Evolutionary conservation across 371 early-diverging fungal genomes (phyloP), one percentile per base, ranked within the genome.

Genomic region (Funneliformis caledonium): DNA sequence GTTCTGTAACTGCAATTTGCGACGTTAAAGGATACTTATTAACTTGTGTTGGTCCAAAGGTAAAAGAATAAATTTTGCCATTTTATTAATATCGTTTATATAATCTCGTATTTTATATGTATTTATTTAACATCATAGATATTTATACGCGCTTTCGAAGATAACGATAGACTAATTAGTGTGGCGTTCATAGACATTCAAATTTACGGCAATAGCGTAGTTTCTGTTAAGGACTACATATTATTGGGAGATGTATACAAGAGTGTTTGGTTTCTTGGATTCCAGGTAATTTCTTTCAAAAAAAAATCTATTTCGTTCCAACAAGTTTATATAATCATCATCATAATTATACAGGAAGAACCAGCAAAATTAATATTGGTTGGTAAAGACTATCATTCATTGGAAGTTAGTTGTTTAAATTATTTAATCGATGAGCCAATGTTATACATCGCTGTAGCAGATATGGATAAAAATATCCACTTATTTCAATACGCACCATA

Each of bases 161-260:
- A 97, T 83, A 93, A 92, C 65, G 97, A 97, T 83, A 88, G 91
- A 14, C 84, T 99, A 56, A 92, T 91, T 7, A 98, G 98, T 73
- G 94, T 99, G 22, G 99, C 99, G 0, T 99, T 99, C 83, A 89
- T 98, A 43, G 99, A 99, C 87, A 94, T 96, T 9, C 95, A 95
- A 83, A 93, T 96, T 43, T 99, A 94, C 86, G 96, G 96, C 12
- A 95, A 92, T 11, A 92, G 93, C 72, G 88, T 98, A 59, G 85
- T 90, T 4, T 88, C 95, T 0, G 91, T 99, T 82, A 98, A 97
- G 85, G 97, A 95, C 82, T 94, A 96, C 67, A 90, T 99, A 80
- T 84, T 98, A 12, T 85, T 98, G n/a, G 97, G 96, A 33, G 99
- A 99, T 84, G 90, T 95, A 5, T 91, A 91, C 85, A 97, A 97